phyloP scores from a whole-genome alignment of 1,284 basidiomycete genomes.

The Tylopilus orsonianus region DNA sequence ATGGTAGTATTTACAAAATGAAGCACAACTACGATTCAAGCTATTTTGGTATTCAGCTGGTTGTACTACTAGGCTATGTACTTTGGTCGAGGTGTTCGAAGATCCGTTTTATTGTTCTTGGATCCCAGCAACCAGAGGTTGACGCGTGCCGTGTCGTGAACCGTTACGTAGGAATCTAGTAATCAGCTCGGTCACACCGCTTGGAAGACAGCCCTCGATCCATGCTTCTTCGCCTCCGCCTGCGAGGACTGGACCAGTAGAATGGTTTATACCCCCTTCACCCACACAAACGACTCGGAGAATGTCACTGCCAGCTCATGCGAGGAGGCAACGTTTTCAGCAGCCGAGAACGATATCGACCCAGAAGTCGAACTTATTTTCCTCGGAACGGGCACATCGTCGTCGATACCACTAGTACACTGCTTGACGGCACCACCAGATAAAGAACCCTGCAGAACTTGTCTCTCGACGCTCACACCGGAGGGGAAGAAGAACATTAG shows the following conservation, averaged over 20 bases:
- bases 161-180: too few species aligned
- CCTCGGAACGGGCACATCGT: conserved; percentile 75
- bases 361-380: conserved; percentile 61
- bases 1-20: conserved; percentile 43
- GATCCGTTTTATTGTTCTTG: background rate
- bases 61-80: background rate
- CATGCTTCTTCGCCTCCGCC: too few species aligned
- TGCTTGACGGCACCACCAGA: conserved; percentile 61
- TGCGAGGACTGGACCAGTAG: background rate
- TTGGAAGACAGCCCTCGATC: too few species aligned
- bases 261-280: background rate
- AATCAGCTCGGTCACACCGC: too few species aligned
- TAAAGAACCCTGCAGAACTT: conserved; percentile 56
- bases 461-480: conserved; percentile 61
- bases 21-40: conserved; percentile 2
- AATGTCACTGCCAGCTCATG: background rate
- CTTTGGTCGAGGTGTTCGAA: too few species aligned
- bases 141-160: too few species aligned
- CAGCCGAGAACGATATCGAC: background rate
- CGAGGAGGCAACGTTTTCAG: background rate
- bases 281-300: background rate
- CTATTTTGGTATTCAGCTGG: background rate
- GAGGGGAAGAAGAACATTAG: conserved; percentile 75
- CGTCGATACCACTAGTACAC: conserved; percentile 61
- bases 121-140: background rate